Percentiles rank a stretch among this genome's conserved stretches.
Evolutionary conservation across 164 flowering plant genomes (phyloP).

Genomic region (Vitis vinifera): DNA sequence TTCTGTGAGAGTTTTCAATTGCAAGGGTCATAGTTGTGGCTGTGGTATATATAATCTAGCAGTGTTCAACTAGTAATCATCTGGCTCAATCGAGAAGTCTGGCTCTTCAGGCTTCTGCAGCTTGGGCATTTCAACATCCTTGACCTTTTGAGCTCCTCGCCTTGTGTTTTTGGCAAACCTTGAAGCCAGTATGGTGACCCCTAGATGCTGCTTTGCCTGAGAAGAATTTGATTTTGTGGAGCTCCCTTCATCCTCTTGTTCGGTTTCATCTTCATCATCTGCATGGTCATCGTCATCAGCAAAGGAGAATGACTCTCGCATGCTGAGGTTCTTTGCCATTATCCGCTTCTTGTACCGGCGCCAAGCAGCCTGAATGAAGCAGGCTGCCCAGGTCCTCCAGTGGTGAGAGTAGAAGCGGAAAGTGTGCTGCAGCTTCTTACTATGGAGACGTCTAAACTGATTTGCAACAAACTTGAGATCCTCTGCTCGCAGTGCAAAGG

Average conservation of each 20-base stretch:
- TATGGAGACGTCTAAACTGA: conserved; percentile 65
- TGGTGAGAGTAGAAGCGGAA: conserved; percentile 67
- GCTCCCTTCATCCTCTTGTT: conserved; percentile 13
- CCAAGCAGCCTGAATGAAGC: conserved; percentile 76
- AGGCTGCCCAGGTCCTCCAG: conserved; percentile 76
- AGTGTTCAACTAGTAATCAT: conserved; percentile 28
- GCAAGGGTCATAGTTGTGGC: background rate
- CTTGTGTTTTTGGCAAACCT: conserved; percentile 60
- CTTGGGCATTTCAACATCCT: conserved; percentile 46
- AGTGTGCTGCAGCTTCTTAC: conserved; percentile 69
- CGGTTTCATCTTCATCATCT: conserved; percentile 24
- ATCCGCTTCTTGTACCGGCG: conserved; percentile 43
- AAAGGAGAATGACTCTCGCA: conserved; percentile 34
- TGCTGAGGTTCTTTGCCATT: conserved; percentile 38
- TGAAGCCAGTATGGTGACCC: conserved; percentile 54
- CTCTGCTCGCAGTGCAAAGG: conserved; percentile 59
- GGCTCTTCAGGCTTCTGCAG: conserved; percentile 68
- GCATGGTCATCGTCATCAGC: conserved; percentile 7
- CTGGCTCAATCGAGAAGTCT: conserved; percentile 49
- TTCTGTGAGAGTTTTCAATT: background rate
- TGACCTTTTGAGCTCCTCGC: conserved; percentile 42
- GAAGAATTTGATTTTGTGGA: conserved; percentile 10
- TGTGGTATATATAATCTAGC: background rate
- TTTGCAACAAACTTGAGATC: conserved; percentile 68
- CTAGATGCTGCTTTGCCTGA: conserved; percentile 31